Evolutionary conservation across 2,329 filamentous ascomycete genomes (phyloP), one percentile per base, ranked within the genome.

Genomic region (Epichloe gansuensis): DNA sequence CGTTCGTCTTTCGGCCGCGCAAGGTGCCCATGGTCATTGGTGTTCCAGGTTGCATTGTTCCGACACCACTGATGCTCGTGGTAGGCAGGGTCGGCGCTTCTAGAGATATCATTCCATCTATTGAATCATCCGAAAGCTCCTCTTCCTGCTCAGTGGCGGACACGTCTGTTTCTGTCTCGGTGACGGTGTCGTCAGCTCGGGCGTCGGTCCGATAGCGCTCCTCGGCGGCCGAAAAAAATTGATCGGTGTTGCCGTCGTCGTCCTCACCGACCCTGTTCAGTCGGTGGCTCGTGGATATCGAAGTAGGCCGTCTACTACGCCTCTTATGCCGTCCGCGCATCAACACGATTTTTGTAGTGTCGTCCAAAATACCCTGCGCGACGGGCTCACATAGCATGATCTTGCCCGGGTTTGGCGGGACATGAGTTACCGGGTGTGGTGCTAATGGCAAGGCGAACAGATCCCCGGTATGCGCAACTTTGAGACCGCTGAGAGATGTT

Each of bases 341-440:
- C 23, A 97, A 74, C 25, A 98, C 82, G 53, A 98, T 88, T 61
- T 86, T 89, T 15, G 90, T 98, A 12, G 73, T 77, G 0, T 87
- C 76, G 8, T 83, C 77, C 46, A 98, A 66, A 5, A 93, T 67
- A 8, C 93, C 93, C 67, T 98, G 93, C 5, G 87, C 82, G 15
- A 97, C 89, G 8, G 93, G 93, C 65, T 98, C 93, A 64, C 90
- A 97, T n/a, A 94, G 81, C 47, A 87, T 82, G 55, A 97, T 87
- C 68, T 85, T 89, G 42, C 88, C 93, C 0, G 90, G 89, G 42
- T 88, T 87, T 13, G 89, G 80, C 25, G 87, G 82, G 17, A 87
- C 80, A 67, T 95, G 89, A 8, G 89, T 95, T 56, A 95, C 84
- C 12, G 89, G 85, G 67, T 96, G 89, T 2, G 89, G 80, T 8